phyloP scores from a whole-genome alignment of 164 flowering plant genomes.

The Vitis labrusca region DNA sequence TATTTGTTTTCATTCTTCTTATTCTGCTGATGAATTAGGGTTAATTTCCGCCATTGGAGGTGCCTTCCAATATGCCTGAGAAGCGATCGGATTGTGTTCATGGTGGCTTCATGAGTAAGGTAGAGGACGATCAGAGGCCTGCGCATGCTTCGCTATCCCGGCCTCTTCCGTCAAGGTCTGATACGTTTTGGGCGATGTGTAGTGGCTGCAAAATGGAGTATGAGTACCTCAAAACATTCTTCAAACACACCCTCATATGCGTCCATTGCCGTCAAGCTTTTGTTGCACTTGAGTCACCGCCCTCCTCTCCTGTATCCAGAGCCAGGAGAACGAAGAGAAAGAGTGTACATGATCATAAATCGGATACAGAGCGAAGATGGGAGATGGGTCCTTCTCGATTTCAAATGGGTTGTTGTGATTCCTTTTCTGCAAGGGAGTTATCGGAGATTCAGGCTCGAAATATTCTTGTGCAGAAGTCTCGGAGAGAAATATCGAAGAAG shows the following conservation, averaged over 20 bases:
- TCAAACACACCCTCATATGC: conserved; percentile 28
- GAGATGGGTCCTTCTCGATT: too few species aligned
- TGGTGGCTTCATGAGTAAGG: too few species aligned
- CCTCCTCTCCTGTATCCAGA: conserved; percentile 10
- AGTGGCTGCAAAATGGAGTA: conserved; percentile 32
- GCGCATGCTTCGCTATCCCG: neutral
- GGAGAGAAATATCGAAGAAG: conserved; percentile 19
- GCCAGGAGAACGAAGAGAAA: neutral
- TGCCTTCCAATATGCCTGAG: too few species aligned
- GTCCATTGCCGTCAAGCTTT: conserved; percentile 29
- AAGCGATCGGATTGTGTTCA: too few species aligned
- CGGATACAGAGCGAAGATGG: too few species aligned
- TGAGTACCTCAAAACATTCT: conserved; percentile 29
- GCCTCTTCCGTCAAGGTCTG: conserved; percentile 15
- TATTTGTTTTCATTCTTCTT: too few species aligned
- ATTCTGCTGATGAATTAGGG: too few species aligned
- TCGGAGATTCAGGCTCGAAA: conserved; percentile 12
- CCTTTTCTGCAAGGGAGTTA: conserved; percentile 10
- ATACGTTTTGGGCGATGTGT: conserved; percentile 44
- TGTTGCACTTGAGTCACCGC: conserved; percentile 23
- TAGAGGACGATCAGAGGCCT: too few species aligned
- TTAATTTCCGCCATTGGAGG: too few species aligned
- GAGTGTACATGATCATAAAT: too few species aligned
- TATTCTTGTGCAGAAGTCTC: conserved; percentile 24
- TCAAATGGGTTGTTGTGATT: too few species aligned